A percentile compares a stretch with the other conserved stretches of the same genome.
These are phyloP conservation scores for Dendrobium nobile DNA, from an alignment of 106 monocot species.

Conservation along the genomic window DNA sequence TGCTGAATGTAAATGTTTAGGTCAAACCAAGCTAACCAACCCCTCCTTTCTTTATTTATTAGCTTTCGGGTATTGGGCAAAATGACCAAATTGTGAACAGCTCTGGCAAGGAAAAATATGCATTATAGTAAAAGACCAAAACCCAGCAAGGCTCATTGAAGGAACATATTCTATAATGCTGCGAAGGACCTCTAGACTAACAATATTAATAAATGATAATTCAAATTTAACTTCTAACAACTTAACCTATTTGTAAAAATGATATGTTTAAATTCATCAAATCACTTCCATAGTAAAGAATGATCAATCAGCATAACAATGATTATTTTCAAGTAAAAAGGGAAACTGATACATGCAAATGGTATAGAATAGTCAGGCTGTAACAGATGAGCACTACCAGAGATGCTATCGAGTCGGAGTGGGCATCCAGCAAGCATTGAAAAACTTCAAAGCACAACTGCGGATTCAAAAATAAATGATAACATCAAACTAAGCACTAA, in stretches of 20 bases:
- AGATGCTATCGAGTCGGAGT: slow-evolving; percentile 30
- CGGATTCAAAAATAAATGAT: slow-evolving; percentile 11
- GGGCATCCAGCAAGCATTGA: slow-evolving; percentile 50
- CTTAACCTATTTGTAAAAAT: not conserved
- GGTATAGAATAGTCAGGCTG: not conserved
- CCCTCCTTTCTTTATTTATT: not conserved
- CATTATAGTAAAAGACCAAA: not conserved
- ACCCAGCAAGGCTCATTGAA: not conserved
- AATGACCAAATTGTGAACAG: not conserved
- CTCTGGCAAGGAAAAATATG: not conserved
- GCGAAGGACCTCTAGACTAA: not conserved
- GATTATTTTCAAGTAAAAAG: not conserved
- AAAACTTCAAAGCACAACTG: slow-evolving; percentile 90
- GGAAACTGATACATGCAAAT: not conserved
- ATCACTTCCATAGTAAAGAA: not conserved
- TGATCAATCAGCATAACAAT: not conserved
- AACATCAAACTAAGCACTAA: not conserved
- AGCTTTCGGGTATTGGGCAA: not conserved
- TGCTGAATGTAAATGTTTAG: not conserved
- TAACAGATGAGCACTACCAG: slow-evolving; percentile 37
- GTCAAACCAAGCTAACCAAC: not conserved
- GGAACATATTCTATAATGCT: not conserved
- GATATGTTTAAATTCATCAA: not conserved
- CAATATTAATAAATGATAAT: not conserved
- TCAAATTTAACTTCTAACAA: not conserved